phyloP scores from a whole-genome alignment of 805 yeast genomes.

The Candida wancherniae region DNA sequence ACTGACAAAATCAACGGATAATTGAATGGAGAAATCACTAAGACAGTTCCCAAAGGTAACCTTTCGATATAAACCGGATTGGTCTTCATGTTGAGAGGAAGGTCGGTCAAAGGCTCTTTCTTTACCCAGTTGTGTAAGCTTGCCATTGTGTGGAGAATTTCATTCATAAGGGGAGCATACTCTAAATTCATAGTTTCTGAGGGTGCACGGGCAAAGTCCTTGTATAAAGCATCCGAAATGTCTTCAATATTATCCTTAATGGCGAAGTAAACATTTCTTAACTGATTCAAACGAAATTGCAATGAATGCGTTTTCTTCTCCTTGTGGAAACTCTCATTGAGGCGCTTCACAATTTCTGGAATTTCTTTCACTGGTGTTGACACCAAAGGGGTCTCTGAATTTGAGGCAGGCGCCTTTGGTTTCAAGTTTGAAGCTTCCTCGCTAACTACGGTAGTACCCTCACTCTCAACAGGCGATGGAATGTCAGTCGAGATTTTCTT shows the following conservation, averaged over 20 bases:
- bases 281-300: constrained; percentile 53
- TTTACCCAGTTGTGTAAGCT: constrained; percentile 58
- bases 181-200: constrained; percentile 64
- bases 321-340: constrained; percentile 40
- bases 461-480: too few species aligned
- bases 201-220: constrained; percentile 64
- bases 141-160: constrained; percentile 54
- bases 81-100: constrained; percentile 31
- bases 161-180: constrained; percentile 45
- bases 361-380: constrained; percentile 49
- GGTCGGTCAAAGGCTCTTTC: constrained; percentile 38
- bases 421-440: too few species aligned
- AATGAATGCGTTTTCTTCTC: constrained; percentile 47
- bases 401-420: too few species aligned
- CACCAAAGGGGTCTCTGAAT: constrained; percentile 14
- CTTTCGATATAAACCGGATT: constrained; percentile 16
- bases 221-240: constrained; percentile 51
- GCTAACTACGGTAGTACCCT: too few species aligned
- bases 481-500: not conserved
- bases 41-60: constrained; percentile 56
- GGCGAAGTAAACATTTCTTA: constrained; percentile 63
- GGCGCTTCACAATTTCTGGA: constrained; percentile 39
- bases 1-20: constrained; percentile 66
- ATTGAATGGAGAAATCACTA: constrained; percentile 77
- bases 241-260: constrained; percentile 53